A percentile compares a stretch with the other conserved stretches of the same genome.
phyloP scores from a whole-genome alignment of 257 asterid genomes.

The Nicotiana attenuata region DNA sequence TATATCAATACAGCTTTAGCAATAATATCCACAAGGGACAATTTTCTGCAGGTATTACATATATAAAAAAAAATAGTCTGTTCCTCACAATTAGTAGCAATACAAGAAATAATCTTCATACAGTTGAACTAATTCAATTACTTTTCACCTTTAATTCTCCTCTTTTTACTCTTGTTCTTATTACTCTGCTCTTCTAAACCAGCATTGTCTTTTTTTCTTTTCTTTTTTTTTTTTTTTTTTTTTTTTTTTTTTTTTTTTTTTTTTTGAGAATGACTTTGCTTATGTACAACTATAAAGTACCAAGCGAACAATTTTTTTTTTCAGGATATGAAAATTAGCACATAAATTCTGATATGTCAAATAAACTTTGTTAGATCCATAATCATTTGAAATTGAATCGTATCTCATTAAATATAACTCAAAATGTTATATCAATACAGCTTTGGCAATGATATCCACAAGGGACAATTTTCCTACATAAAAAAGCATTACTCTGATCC shows the following conservation, averaged over 20 bases:
- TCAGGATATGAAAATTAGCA: no score
- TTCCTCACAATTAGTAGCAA: neutral
- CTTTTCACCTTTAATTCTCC: constrained; percentile 19
- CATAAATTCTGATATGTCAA: neutral
- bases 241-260: no score
- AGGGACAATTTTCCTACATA: neutral
- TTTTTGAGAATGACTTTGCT: no score
- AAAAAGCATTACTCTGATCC: neutral
- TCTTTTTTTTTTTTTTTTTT: no score
- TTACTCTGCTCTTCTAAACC: constrained; percentile 13
- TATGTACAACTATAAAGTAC: no score
- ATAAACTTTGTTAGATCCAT: neutral
- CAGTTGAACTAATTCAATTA: neutral
- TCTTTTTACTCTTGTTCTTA: constrained; percentile 31
- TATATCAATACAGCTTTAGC: neutral
- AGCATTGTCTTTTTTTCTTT: neutral
- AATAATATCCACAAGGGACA: neutral
- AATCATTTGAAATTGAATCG: neutral
- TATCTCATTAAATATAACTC: neutral
- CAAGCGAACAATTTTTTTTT: no score
- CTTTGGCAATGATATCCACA: neutral
- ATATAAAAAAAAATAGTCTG: neutral
- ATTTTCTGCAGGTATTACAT: neutral
- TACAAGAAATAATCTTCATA: neutral
- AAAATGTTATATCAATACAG: neutral